These are phyloP conservation scores for Falciphora oryzae DNA, from an alignment of 2,329 filamentous ascomycete species.

Conservation along the genomic window DNA sequence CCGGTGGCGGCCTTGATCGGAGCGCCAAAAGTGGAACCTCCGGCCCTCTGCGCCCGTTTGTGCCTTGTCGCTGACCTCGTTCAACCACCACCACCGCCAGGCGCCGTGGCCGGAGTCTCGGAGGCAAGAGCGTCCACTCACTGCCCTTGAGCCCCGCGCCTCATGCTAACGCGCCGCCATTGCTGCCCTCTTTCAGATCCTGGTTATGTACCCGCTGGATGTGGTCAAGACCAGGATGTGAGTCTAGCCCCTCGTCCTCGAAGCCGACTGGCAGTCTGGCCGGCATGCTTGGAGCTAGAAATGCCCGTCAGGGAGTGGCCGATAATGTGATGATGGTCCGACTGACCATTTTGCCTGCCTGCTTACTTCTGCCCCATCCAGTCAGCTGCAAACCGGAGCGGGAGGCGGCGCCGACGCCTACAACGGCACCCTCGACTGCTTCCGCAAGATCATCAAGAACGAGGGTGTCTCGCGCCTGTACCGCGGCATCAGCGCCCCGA, in stretches of 20 bases:
- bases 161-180: no score
- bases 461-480: constrained; percentile 92
- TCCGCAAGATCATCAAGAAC: constrained; percentile 91
- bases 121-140: constrained; percentile 57
- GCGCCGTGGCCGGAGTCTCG: constrained; percentile 94
- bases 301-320: no score
- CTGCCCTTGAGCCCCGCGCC: no score
- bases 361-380: constrained; percentile 29
- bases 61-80: no score
- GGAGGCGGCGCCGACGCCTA: constrained; percentile 74
- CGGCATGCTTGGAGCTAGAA: no score
- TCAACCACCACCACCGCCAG: constrained; percentile 30
- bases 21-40: constrained; percentile 16
- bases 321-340: constrained; percentile 15
- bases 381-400: constrained; percentile 78
- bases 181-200: constrained; percentile 52
- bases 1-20: no score
- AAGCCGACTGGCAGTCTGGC: constrained; percentile 3
- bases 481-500: constrained; percentile 90
- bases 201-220: constrained; percentile 96
- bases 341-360: constrained; percentile 8
- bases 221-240: constrained; percentile 98
- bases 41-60: no score
- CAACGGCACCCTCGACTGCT: constrained; percentile 97
- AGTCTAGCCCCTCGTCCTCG: constrained; percentile 28